Conservation (phyloP, 768 basidiomycete species). For the Solioccasus polychromus region DNA sequence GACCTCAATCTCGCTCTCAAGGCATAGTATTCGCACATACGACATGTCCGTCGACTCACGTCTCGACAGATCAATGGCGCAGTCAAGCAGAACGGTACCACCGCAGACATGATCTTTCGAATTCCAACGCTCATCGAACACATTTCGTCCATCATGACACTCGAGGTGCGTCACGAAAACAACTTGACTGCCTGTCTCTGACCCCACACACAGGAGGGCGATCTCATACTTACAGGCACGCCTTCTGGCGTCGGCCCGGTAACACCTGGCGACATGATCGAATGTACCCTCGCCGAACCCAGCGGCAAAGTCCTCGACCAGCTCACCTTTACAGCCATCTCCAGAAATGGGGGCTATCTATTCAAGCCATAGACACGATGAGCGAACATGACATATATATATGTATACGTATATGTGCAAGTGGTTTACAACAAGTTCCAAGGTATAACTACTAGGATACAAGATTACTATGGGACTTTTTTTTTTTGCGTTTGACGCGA, state of each 20-base stretch:
- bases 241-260: conserved; percentile 88
- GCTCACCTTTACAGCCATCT: conserved; percentile 62
- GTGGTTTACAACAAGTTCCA: conserved; percentile 3
- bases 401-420: no score
- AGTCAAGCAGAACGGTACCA: conserved; percentile 81
- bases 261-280: conserved; percentile 70
- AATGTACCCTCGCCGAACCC: conserved; percentile 63
- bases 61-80: conserved; percentile 71
- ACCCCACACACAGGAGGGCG: conserved; percentile 64
- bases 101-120: conserved; percentile 87
- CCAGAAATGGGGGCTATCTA: conserved; percentile 67
- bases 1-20: conserved; percentile 75
- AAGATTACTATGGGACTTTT: not conserved
- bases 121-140: conserved; percentile 88
- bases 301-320: conserved; percentile 54
- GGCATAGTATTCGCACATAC: conserved; percentile 35
- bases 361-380: conserved; percentile 44
- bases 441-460: conserved; percentile 22
- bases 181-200: not conserved
- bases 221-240: conserved; percentile 89
- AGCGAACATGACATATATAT: no score
- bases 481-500: not conserved
- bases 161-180: conserved; percentile 60
- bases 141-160: conserved; percentile 92
- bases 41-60: not conserved